Percentiles rank a stretch among this genome's conserved stretches.
Conservation (phyloP, 371 early-diverging fungal genomes). For the Lichtheimia ornata region DNA sequence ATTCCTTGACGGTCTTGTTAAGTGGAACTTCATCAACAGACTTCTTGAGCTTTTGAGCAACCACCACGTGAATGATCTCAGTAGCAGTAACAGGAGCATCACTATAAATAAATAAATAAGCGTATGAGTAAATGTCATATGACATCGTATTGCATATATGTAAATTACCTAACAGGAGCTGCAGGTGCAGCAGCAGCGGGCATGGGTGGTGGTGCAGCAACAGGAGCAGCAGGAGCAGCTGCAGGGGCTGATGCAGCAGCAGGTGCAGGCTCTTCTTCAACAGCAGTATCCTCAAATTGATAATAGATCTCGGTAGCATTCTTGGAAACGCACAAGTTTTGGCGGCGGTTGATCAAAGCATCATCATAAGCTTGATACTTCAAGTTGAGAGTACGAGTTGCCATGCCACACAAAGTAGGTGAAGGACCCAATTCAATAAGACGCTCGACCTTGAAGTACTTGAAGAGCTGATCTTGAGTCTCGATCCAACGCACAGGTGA, state of each 20-base stretch:
- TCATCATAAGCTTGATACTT: slow-evolving; percentile 97
- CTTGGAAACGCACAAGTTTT: slow-evolving; percentile 86
- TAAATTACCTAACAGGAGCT: slow-evolving; percentile 12
- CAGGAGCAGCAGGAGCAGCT: slow-evolving; percentile 50
- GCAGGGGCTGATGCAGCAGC: slow-evolving; percentile 49
- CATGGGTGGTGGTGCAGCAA: slow-evolving; percentile 56
- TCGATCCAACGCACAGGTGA: slow-evolving; percentile 97
- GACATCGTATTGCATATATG: no score
- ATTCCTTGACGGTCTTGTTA: slow-evolving; percentile 87
- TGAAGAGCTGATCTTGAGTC: slow-evolving; percentile 93
- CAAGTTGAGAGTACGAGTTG: slow-evolving; percentile 91
- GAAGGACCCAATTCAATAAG: slow-evolving; percentile 93
- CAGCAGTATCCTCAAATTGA: slow-evolving; percentile 69
- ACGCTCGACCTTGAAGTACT: slow-evolving; percentile 78
- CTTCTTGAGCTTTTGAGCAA: slow-evolving; percentile 94
- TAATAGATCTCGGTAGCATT: slow-evolving; percentile 93
- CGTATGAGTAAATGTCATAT: no score
- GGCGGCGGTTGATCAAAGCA: slow-evolving; percentile 87
- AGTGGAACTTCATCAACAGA: slow-evolving; percentile 73
- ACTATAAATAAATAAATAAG: slow-evolving; percentile 25
- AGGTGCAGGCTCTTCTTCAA: slow-evolving; percentile 48
- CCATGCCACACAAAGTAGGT: slow-evolving; percentile 92
- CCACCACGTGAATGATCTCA: slow-evolving; percentile 78
- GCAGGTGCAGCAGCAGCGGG: slow-evolving; percentile 47
- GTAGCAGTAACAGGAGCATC: slow-evolving; percentile 81